A percentile compares a stretch with the other conserved stretches of the same genome.
Evolutionary conservation across 208 protist genomes (phyloP).

Genomic region (Tritrichomonas foetus): DNA sequence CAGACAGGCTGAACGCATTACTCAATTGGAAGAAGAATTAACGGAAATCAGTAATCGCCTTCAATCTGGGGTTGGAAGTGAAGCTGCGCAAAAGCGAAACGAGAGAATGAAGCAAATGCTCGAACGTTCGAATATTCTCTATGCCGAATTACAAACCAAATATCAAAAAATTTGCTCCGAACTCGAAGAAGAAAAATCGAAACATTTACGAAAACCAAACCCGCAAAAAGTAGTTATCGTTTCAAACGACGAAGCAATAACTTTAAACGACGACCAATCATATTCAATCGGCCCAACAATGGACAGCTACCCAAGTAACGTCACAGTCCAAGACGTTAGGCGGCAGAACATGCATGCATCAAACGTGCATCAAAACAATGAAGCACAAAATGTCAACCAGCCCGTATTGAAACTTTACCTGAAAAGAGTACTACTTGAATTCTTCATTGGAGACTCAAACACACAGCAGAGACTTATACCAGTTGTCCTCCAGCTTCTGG

Average conservation of each 20-base stretch:
- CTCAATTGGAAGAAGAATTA: not conserved
- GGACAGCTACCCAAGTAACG: not conserved
- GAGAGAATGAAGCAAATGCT: conserved; percentile 34
- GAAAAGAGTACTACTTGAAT: conserved; percentile 28
- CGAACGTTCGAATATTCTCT: not conserved
- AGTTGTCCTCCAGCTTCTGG: not conserved
- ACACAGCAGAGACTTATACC: not conserved
- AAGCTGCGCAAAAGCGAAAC: conserved; percentile 8
- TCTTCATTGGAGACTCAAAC: not conserved
- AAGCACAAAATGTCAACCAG: not conserved
- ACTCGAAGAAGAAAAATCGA: conserved; percentile 2
- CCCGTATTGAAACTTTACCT: not conserved
- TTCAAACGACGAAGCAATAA: not conserved
- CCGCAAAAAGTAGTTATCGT: not conserved
- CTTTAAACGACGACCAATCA: not conserved
- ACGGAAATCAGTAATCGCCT: not conserved
- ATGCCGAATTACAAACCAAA: conserved; percentile 11
- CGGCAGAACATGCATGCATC: not conserved
- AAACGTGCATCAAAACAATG: not conserved
- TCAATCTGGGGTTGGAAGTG: conserved; percentile 9
- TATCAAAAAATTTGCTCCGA: not conserved
- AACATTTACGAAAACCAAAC: not conserved
- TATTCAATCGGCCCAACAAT: not conserved
- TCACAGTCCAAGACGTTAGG: not conserved
- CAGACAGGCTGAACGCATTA: not conserved